These are phyloP conservation scores for Aspergillus sclerotiicarbonarius DNA, from an alignment of 495 filamentous ascomycete genomes.

Conservation along the genomic window DNA sequence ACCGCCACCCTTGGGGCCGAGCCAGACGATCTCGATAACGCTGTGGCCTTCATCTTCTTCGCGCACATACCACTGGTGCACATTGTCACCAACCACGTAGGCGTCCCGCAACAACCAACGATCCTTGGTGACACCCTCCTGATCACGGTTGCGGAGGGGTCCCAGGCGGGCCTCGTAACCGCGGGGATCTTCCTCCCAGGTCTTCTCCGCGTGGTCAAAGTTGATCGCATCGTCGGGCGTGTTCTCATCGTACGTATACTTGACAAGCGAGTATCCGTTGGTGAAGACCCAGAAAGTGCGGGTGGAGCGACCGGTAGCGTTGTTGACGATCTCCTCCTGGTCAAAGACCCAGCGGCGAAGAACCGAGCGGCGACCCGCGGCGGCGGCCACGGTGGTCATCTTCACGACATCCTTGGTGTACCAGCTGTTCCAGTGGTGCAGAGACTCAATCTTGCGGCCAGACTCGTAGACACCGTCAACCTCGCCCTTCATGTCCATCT, in stretches of 20 bases:
- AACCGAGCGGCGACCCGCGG: conserved; percentile 60
- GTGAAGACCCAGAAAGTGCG: conserved; percentile 55
- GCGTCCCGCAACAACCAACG: conserved; percentile 45
- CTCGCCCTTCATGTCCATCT: conserved; percentile 62
- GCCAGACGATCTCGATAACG: conserved; percentile 51
- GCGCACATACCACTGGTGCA: conserved; percentile 48
- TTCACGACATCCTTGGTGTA: conserved; percentile 53
- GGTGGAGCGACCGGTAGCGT: conserved; percentile 34
- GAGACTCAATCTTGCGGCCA: conserved; percentile 52
- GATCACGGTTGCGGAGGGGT: conserved; percentile 45
- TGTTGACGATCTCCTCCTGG: conserved; percentile 46
- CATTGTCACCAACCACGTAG: conserved; percentile 44
- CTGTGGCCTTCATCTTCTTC: conserved; percentile 48
- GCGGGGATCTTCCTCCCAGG: conserved; percentile 53
- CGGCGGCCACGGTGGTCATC: conserved; percentile 54
- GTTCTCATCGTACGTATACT: conserved; percentile 49
- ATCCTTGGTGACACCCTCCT: conserved; percentile 44
- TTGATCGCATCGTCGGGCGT: conserved; percentile 48
- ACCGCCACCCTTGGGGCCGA: conserved; percentile 45
- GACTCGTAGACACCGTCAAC: conserved; percentile 63
- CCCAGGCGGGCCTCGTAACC: conserved; percentile 54
- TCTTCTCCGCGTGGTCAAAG: conserved; percentile 58
- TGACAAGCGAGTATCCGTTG: conserved; percentile 61
- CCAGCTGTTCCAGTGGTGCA: conserved; percentile 67
- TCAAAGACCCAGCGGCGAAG: conserved; percentile 62